A percentile compares a stretch with the other conserved stretches of the same genome.
phyloP scores from a whole-genome alignment of 305 asterid genomes.

The Fraxinus baroniana region DNA sequence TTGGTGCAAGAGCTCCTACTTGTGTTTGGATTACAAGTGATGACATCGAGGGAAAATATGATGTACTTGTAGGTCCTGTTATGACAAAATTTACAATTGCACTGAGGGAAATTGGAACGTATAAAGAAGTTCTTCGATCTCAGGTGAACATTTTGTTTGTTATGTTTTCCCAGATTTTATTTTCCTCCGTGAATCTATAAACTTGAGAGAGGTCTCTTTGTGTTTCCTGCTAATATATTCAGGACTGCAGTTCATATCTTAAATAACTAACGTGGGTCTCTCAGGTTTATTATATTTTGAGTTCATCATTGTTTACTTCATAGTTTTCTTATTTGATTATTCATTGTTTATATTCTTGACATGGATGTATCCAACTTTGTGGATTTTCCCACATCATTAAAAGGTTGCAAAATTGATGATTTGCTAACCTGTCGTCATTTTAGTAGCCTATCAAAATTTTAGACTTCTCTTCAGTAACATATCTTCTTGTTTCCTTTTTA shows the following conservation, averaged over 20 bases:
- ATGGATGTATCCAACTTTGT: not conserved
- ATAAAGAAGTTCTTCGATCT: slow-evolving; percentile 99
- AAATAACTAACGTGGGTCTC: not conserved
- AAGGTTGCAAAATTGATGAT: slow-evolving; percentile 1
- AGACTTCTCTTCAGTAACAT: not conserved
- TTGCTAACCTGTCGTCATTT: slow-evolving; percentile 13
- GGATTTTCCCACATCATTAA: not conserved
- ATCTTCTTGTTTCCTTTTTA: not conserved
- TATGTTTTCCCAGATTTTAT: not conserved
- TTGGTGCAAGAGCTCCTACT: slow-evolving; percentile 20
- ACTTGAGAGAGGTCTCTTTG: not conserved
- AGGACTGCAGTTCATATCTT: not conserved
- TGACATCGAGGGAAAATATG: slow-evolving; percentile 20
- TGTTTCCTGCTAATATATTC: not conserved
- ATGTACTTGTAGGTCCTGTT: slow-evolving; percentile 76
- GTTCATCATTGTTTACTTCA: not conserved
- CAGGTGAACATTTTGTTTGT: slow-evolving; percentile 54
- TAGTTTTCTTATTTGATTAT: not conserved
- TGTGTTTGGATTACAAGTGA: slow-evolving; percentile 18
- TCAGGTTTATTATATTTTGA: not conserved
- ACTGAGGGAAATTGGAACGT: slow-evolving; percentile 96
- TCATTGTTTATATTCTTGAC: not conserved
- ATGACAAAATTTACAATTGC: slow-evolving; percentile 99
- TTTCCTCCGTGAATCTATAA: not conserved
- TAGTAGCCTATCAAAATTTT: not conserved